Evolutionary conservation across 2,329 filamentous ascomycete genomes (phyloP).

Genomic region (Davidsoniella neocaledoniae): DNA sequence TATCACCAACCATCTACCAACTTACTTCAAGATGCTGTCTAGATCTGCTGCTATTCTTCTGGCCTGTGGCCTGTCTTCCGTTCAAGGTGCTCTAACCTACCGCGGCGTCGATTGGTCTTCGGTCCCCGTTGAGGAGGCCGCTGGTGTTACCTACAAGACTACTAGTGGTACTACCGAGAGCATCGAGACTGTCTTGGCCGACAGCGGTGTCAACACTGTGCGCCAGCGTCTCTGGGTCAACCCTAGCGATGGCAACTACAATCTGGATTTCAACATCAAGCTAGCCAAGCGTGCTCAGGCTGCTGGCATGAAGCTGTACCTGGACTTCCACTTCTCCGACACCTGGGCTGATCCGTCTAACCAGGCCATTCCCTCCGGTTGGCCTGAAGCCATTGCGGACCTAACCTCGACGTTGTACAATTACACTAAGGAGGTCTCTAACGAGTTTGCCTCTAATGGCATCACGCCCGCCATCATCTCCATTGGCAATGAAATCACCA

Average conservation of each 20-base stretch:
- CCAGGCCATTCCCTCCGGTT: constrained; percentile 45
- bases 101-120: constrained; percentile 59
- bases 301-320: constrained; percentile 41
- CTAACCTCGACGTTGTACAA: constrained; percentile 48
- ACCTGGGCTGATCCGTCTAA: constrained; percentile 54
- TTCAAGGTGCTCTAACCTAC: constrained; percentile 35
- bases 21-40: constrained; percentile 5
- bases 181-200: constrained; percentile 45
- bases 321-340: constrained; percentile 52
- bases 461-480: constrained; percentile 45
- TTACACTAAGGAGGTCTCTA: constrained; percentile 46
- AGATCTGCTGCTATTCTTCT: constrained; percentile 1
- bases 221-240: constrained; percentile 60
- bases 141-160: constrained; percentile 44
- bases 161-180: constrained; percentile 32
- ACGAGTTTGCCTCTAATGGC: constrained; percentile 39
- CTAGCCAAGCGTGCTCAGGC: constrained; percentile 49
- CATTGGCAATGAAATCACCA: constrained; percentile 58
- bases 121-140: constrained; percentile 41
- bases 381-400: constrained; percentile 41
- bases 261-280: constrained; percentile 51
- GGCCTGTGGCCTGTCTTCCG: constrained; percentile 4
- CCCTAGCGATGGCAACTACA: constrained; percentile 45
- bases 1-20: too few species aligned
- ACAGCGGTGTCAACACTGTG: constrained; percentile 49